phyloP scores from a whole-genome alignment of 495 filamentous ascomycete species.

The Xylaria curta region DNA sequence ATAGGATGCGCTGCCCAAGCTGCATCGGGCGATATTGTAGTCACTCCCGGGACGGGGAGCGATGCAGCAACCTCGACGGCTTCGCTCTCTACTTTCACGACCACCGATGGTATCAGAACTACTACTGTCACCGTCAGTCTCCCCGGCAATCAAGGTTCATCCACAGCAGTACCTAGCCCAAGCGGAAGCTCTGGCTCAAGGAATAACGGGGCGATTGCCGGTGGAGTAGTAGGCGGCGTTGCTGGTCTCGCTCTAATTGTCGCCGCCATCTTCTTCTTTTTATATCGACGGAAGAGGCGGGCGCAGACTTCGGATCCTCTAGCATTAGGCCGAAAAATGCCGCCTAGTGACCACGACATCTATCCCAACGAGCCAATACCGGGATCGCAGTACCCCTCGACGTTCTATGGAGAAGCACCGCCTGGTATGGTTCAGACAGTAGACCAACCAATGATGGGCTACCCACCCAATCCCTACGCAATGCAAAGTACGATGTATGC shows the following conservation, averaged over 20 bases:
- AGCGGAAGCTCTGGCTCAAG: constrained; percentile 10
- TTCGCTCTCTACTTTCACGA: constrained; percentile 22
- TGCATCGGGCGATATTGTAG: constrained; percentile 35
- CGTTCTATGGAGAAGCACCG: constrained; percentile 41
- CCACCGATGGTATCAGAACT: constrained; percentile 28
- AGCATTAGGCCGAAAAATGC: constrained; percentile 29
- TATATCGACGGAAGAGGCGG: constrained; percentile 30
- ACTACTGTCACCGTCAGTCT: constrained; percentile 28
- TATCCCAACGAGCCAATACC: constrained; percentile 27
- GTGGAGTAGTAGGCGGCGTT: constrained; percentile 49
- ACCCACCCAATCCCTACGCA: constrained; percentile 26
- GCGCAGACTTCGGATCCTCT: neutral
- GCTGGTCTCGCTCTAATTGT: constrained; percentile 41
- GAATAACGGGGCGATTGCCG: constrained; percentile 44
- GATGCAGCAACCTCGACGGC: constrained; percentile 23
- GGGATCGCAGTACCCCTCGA: constrained; percentile 36
- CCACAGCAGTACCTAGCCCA: constrained; percentile 20
- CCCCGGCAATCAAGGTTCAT: constrained; percentile 27
- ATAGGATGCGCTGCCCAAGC: constrained; percentile 35
- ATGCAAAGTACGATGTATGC: constrained; percentile 8
- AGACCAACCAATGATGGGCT: constrained; percentile 31
- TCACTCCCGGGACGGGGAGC: constrained; percentile 25
- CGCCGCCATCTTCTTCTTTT: constrained; percentile 38
- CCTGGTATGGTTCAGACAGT: constrained; percentile 36
- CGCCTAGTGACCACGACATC: constrained; percentile 25